Evolutionary conservation across 2,329 filamentous ascomycete genomes (phyloP), one percentile per base, ranked within the genome.

Genomic region (Neopestalotiopsis rosae): DNA sequence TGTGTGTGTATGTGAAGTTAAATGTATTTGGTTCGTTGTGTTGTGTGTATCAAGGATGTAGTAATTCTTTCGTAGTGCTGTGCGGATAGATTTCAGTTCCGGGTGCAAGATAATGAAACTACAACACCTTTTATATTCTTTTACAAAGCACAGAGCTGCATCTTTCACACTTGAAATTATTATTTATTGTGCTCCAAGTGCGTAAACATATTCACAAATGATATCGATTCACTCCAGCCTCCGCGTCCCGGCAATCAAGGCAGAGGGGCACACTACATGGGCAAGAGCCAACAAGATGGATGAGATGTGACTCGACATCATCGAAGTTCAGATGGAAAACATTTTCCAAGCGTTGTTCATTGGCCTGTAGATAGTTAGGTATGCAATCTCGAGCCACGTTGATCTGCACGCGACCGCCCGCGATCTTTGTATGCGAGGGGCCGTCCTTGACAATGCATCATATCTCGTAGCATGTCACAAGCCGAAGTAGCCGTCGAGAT

Each of bases 371-470:
- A n/a, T 24, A 20, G 7, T 4, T 20, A n/a, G 24, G 24, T 28
- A 28, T 28, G 24, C 24, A 28, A 14, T 20, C 10, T 62, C 10
- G 32, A 24, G 57, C 7, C 32, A 62, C 28, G 59, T 30, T 30
- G 59, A 30, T n/a, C 30, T 62, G 30, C 34, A 32, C 59, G 9
- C 30, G 40, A 24, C 34, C 13, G 59, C n/a, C 30, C n/a, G n/a
- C 13, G 30, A 62, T 62, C 32, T 34, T 20, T n/a, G 14, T 7
- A 62, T 62, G 59, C 59, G 34, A 62, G 59, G 59, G 30, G 32
- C 59, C 59, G 59, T 10, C 4, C 14, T 62, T 34, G 34, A 62
- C 30, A 32, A 40, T 34, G 34, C 14, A 20, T 62, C 24, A 30
- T n/a, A 20, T 6, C 59, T 38, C 12, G 10, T 52, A n/a, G 5